Conservation (phyloP, 1,139 yeast genomes). For the Geotrichum australiense region DNA sequence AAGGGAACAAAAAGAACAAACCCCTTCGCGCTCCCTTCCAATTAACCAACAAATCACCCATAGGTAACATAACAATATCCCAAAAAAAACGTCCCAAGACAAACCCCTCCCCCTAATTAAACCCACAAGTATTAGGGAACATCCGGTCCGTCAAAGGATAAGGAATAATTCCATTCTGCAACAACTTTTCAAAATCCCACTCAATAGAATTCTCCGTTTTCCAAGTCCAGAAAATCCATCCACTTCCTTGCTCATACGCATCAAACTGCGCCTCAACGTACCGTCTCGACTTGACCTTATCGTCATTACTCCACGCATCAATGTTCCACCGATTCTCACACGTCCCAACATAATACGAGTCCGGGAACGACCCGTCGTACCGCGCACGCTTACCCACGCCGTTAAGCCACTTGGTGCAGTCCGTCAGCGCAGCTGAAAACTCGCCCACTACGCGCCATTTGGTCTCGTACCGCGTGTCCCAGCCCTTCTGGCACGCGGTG, state of each 20-base stretch:
- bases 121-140: conserved; percentile 63
- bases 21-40: too few species aligned
- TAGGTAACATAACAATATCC: too few species aligned
- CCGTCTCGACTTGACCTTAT: conserved; percentile 53
- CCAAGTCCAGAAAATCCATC: conserved; percentile 95
- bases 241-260: conserved; percentile 63
- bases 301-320: conserved; percentile 53
- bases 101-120: too few species aligned
- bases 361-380: conserved; percentile 59
- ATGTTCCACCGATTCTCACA: conserved; percentile 55
- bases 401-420: conserved; percentile 86
- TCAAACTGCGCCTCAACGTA: conserved; percentile 88
- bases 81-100: too few species aligned
- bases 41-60: too few species aligned
- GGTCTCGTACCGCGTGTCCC: conserved; percentile 43
- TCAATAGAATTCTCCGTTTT: conserved; percentile 80
- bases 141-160: conserved; percentile 60
- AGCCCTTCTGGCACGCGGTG: conserved; percentile 60
- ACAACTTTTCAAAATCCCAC: conserved; percentile 71
- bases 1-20: too few species aligned
- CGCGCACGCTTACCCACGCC: conserved; percentile 89
- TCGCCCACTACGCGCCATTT: conserved; percentile 84
- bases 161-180: conserved; percentile 62
- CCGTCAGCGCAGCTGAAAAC: conserved; percentile 92
- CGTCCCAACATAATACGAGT: conserved; percentile 49